phyloP scores from a whole-genome alignment of 2,329 filamentous ascomycete genomes.

The Trichoderma sp. region DNA sequence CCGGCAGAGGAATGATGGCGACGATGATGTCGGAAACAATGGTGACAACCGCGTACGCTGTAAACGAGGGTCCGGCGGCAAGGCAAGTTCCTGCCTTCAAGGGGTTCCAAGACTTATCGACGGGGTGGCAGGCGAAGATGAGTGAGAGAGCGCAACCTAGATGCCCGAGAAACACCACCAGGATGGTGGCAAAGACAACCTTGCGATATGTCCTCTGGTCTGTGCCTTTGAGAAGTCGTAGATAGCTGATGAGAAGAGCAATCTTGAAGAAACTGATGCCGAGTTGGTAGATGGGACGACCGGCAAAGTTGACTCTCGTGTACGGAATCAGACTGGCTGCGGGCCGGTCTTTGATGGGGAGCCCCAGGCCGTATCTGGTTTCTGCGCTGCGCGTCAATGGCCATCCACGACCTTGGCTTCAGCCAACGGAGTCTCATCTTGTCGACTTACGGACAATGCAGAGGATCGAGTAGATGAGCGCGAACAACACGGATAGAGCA shows the following conservation, averaged over 20 bases:
- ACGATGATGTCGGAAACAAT: conserved; percentile 55
- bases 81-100: conserved; percentile 48
- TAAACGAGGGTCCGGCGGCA: conserved; percentile 51
- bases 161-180: conserved; percentile 49
- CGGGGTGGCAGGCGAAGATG: conserved; percentile 53
- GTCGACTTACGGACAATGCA: conserved; percentile 52
- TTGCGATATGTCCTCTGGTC: conserved; percentile 48
- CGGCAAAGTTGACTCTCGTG: conserved; percentile 55
- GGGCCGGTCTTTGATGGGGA: conserved; percentile 50
- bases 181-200: conserved; percentile 50
- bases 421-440: not conserved
- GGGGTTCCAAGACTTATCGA: conserved; percentile 51
- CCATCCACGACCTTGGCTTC: not conserved
- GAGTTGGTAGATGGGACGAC: conserved; percentile 57
- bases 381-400: conserved; percentile 40
- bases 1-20: conserved; percentile 53
- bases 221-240: conserved; percentile 53
- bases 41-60: conserved; percentile 54
- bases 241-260: conserved; percentile 55
- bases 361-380: conserved; percentile 56
- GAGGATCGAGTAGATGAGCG: conserved; percentile 52
- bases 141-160: conserved; percentile 53
- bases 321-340: conserved; percentile 48
- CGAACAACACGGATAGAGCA: conserved; percentile 48
- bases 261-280: conserved; percentile 61